Base-by-base conservation (phyloP, 2,329 filamentous ascomycete species). In the Xylariaceae sp. region DNA sequence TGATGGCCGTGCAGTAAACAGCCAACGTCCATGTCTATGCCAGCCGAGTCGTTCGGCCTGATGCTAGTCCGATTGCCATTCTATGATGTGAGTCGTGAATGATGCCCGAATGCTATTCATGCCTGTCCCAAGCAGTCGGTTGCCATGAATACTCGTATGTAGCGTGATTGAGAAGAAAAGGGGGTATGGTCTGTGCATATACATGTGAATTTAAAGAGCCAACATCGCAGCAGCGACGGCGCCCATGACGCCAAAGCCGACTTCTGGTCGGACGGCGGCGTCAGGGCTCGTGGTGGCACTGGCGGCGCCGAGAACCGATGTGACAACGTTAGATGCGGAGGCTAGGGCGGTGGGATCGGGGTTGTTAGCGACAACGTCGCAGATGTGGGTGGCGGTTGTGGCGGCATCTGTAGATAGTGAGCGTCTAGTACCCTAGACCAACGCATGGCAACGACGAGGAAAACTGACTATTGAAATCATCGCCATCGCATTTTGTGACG, bases 271-370 rank as follows among this genome's bases (percentile, higher is more conserved):
- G n/a, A 68, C 69, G 1, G 69, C 70, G 30, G 59, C 61, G 35
- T 61, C 65, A 3, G 68, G 51, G 1, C 61, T 62, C 3, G 66
- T 15, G 1, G 64, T 59, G 15, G 60, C 55, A 11, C 39, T 53
- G 1, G 64, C 58, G 11, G 68, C 65, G 41, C 57, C 65, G 15
- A 72, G 54, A 45, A 65, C 69, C 1, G 69, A 69, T 8, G 66
- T 63, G 57, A 72, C 60, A 47, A 71, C 59, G 51, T 58, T 64
- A 3, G 71, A 72, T 13, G 71, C 71, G n/a, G 67, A 67, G 7
- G 70, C 68, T 17, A 71, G 62, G n/a, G 64, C 69, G 15, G 68
- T 61, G 2, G 66, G 52, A 45, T 65, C 60, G 9, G 69, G 66
- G 57, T 69, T 67, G 11, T 62, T 52, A 3, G 53, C 49, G 9